These are phyloP conservation scores for Lavandula angustifolia DNA, from an alignment of 257 asterid genomes.

Conservation along the genomic window DNA sequence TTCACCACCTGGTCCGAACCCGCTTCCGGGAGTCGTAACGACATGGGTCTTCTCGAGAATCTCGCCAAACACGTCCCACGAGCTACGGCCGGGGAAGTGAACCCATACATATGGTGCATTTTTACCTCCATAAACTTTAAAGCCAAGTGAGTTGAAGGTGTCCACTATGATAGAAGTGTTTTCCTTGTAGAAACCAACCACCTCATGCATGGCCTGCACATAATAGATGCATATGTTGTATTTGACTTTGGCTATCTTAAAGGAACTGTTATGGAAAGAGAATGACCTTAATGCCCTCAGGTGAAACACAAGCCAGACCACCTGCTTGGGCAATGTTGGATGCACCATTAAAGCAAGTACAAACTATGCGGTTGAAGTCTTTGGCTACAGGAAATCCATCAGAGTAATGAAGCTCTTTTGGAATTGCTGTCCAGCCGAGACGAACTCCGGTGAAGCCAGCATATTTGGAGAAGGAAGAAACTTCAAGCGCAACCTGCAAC, in stretches of 20 bases:
- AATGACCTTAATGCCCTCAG: conserved; percentile 84
- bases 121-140: conserved; percentile 93
- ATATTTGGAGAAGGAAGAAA: conserved; percentile 92
- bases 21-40: conserved; percentile 95
- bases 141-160: conserved; percentile 83
- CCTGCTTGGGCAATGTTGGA: conserved; percentile 97
- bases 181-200: conserved; percentile 90
- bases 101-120: conserved; percentile 98
- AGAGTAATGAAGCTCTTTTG: conserved; percentile 75
- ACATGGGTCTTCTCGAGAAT: conserved; percentile 94
- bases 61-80: conserved; percentile 95
- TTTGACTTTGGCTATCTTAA: not conserved
- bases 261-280: conserved; percentile 11
- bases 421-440: conserved; percentile 95
- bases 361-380: conserved; percentile 96
- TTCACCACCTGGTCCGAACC: conserved; percentile 97
- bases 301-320: conserved; percentile 82
- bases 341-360: conserved; percentile 93
- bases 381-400: conserved; percentile 91
- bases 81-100: conserved; percentile 83
- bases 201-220: conserved; percentile 86
- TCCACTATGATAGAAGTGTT: conserved; percentile 81
- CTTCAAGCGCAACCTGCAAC: conserved; percentile 92
- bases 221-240: conserved; percentile 10
- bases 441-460: conserved; percentile 99